These are phyloP conservation scores for Pinus albicaulis DNA, from an alignment of 75 land plant genomes.

Conservation along the genomic window DNA sequence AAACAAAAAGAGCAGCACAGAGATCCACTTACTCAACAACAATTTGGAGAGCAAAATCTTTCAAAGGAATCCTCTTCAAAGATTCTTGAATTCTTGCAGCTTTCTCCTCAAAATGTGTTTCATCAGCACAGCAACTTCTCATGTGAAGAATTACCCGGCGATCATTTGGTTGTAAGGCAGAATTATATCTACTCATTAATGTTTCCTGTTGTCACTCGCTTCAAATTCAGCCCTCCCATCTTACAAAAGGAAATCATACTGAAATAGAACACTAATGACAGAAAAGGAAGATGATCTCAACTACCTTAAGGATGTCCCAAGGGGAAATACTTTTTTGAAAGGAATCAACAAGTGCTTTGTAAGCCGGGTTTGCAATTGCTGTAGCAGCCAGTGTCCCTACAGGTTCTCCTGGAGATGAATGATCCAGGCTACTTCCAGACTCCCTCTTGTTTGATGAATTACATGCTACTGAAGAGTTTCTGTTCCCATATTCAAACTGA, in stretches of 20 bases:
- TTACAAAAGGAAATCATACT: neutral
- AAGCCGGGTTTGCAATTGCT: conserved; percentile 92
- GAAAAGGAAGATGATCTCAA: neutral
- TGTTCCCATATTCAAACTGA: conserved; percentile 73
- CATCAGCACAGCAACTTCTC: conserved; percentile 56
- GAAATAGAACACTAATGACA: neutral
- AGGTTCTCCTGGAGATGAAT: conserved; percentile 76
- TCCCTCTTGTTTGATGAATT: neutral
- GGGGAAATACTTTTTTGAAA: conserved; percentile 62
- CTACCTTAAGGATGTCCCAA: conserved; percentile 86
- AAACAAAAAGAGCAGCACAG: too few species aligned
- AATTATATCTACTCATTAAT: conserved; percentile 50
- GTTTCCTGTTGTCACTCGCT: conserved; percentile 60
- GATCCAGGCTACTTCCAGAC: conserved; percentile 12
- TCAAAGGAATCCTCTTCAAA: conserved; percentile 48
- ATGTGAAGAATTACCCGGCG: conserved; percentile 62
- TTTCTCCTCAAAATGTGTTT: conserved; percentile 49
- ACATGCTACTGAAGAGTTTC: neutral
- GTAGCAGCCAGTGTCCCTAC: conserved; percentile 97
- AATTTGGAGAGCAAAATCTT: conserved; percentile 3
- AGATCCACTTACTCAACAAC: conserved; percentile 3
- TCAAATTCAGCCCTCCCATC: neutral
- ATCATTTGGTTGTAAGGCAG: conserved; percentile 47
- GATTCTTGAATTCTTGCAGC: conserved; percentile 53
- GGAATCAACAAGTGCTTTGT: conserved; percentile 77